phyloP scores from a whole-genome alignment of 495 filamentous ascomycete genomes.

The Cercophora newfieldiana region DNA sequence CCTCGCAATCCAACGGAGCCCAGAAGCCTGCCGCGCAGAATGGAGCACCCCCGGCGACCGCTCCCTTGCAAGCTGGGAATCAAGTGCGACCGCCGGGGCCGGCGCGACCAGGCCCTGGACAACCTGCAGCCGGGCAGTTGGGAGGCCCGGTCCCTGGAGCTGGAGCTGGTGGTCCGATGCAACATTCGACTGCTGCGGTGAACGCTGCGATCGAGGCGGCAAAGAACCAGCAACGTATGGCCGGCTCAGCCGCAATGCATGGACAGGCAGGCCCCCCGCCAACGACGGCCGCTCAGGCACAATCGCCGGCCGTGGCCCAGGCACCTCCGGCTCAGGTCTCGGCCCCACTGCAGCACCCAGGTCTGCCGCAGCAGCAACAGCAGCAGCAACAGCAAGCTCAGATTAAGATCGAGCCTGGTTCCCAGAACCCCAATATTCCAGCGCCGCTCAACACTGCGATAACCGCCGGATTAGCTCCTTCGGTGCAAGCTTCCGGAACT shows the following conservation, averaged over 20 bases:
- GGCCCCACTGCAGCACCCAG: too few relatives aligned
- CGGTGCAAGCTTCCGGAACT: constrained; percentile 42
- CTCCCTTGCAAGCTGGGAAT: constrained; percentile 8
- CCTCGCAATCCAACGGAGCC: background rate
- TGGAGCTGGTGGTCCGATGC: constrained; percentile 20
- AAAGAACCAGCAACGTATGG: constrained; percentile 49
- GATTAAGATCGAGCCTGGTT: constrained; percentile 12
- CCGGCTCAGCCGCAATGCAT: constrained; percentile 27
- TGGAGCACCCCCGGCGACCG: constrained; percentile 12
- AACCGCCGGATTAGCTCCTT: constrained; percentile 40
- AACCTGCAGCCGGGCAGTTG: constrained; percentile 3
- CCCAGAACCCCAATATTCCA: constrained; percentile 21
- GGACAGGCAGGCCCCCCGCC: constrained; percentile 20
- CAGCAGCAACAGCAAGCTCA: constrained; percentile 32
- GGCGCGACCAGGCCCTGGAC: constrained; percentile 9
- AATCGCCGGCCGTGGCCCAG: constrained; percentile 24
- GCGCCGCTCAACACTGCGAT: constrained; percentile 50
- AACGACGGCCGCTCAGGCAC: constrained; percentile 25
- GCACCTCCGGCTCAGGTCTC: constrained; percentile 12
- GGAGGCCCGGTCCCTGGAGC: constrained; percentile 10
- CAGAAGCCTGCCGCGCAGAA: constrained; percentile 27
- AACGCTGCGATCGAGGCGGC: constrained; percentile 55
- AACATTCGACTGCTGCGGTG: constrained; percentile 39
- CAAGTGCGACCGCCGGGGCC: constrained; percentile 19
- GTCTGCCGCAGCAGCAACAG: constrained; percentile 38